Base-by-base conservation (phyloP, 257 asterid species). In the Solanum dulcamara region DNA sequence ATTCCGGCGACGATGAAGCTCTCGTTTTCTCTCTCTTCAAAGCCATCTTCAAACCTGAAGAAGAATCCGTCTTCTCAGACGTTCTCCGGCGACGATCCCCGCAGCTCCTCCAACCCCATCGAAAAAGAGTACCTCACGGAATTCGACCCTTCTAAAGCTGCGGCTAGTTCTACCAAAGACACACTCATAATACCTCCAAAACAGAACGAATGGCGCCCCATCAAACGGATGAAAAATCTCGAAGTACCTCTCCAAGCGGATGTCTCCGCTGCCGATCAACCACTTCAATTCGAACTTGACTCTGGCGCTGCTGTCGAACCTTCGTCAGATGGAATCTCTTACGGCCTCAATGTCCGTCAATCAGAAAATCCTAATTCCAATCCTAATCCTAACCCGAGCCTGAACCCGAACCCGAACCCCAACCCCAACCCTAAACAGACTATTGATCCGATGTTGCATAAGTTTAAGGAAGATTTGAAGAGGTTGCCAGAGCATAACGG, bases 321-420 rank as follows among this genome's bases (percentile, higher is more conserved):
- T 4, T 7, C 88, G 0, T 90, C 93, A 3, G 82, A 74, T 60
- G 90, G 95, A 10, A 86, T 91, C 57, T 60, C 88, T 26, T 95
- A 86, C 81, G 97, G 99, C 10, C 95, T 95, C 81, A 94, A 94
- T 84, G 64, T 95, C 15, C 96, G 98, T 79, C 85, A 84, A 59
- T 72, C 91, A 0, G 83, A 79, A 79, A 79, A 48, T 44, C 28
- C 42, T 28, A 48, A 75, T 30, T 40, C 7, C 30, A 79, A 37
- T 33, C 26, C 24, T 17, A 74, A 84, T 38, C 83, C 85, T 22
- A 37, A 42, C 35, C 51, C 6, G 28, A 86, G 33, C 18, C 2
- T 10, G 33, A 59, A 72, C 50, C 81, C 87, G 20, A 60, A 15
- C n/a, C n/a, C n/a, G n/a, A n/a, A n/a, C n/a, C n/a, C n/a, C n/a